Evolutionary conservation across 139 green algal genomes (phyloP).

Genomic region (Chlamydomonas incerta): DNA sequence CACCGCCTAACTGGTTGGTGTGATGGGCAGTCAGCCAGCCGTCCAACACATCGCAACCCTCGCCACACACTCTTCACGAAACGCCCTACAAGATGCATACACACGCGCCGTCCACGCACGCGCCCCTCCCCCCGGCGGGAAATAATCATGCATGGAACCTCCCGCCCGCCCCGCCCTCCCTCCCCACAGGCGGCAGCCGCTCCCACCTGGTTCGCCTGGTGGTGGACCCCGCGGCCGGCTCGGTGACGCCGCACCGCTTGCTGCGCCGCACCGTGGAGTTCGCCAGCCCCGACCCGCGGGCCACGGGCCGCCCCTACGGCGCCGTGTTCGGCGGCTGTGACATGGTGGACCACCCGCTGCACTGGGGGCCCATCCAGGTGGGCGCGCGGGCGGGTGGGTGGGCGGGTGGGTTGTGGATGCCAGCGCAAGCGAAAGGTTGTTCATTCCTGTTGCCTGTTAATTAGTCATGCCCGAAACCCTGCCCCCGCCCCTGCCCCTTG

Average conservation of each 20-base stretch:
- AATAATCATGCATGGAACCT: no score
- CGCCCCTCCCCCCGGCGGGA: no score
- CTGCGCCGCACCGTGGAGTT: slow-evolving; percentile 71
- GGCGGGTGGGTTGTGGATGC: background rate
- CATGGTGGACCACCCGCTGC: slow-evolving; percentile 50
- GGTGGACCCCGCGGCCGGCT: slow-evolving; percentile 46
- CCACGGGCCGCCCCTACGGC: slow-evolving; percentile 39
- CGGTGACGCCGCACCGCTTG: slow-evolving; percentile 20
- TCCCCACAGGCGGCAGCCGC: slow-evolving; percentile 13
- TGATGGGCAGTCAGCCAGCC: no score
- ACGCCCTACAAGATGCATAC: no score
- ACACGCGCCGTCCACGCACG: no score
- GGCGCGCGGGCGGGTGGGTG: background rate
- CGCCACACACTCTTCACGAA: no score
- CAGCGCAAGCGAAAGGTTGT: no score
- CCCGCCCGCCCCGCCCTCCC: background rate
- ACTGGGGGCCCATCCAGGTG: slow-evolving; percentile 53
- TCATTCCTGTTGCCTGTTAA: no score
- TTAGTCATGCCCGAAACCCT: no score
- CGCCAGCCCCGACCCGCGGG: slow-evolving; percentile 45
- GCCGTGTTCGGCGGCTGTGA: slow-evolving; percentile 62
- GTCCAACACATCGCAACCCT: no score
- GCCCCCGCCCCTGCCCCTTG: no score
- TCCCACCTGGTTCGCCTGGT: slow-evolving; percentile 64
- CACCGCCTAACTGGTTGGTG: no score